Base-by-base conservation (phyloP, 352 stramenopile species). In the Globisporangium recalcitrans region DNA sequence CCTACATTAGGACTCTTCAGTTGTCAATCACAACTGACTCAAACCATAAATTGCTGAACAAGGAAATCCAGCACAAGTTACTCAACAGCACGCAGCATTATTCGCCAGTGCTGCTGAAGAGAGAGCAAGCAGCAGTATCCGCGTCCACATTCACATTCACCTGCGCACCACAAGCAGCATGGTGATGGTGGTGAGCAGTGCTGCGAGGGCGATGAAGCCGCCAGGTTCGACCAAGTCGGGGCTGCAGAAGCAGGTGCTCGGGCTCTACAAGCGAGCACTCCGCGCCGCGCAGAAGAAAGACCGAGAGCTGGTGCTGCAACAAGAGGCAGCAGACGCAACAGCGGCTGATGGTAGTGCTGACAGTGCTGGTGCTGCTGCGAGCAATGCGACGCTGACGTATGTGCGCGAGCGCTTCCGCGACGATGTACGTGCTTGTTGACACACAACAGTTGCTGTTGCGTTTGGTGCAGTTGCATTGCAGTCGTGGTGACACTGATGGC, bases 331-430 rank as follows among this genome's bases (percentile, higher is more conserved):
- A 40, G 21, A 2, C 22, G 42, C 60, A 49, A 26, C 7, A 49
- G 58, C 21, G 2, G 22, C 4, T 60, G 68, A 14, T 10, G 36
- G 10, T n/a, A 42, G 13, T n/a, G 34, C 9, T 38, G 32, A 11
- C 14, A 1, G 4, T 34, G 31, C 31, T 36, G 62, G 19, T 4
- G 26, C 2, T 58, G 68, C 26, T 21, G 21, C 21, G 1, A 46
- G 21, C 26, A 65, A 47, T 31, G n/a, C 47, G 21, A 86, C 72
- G 26, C 68, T 69, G 52, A 63, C 55, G 27, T 95, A 81, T 68
- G 83, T 95, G 56, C 83, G 82, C 36, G 72, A 93, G 62, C 81
- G 83, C 56, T 95, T 95, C 56, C 83, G 83, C 29, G 69, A 77
- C 8, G 81, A 95, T 34, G 83, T 92, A 66, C 53, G 80, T 61